Evolutionary conservation across 2,329 filamentous ascomycete genomes (phyloP).

Genomic region (Neonectria ditissima): DNA sequence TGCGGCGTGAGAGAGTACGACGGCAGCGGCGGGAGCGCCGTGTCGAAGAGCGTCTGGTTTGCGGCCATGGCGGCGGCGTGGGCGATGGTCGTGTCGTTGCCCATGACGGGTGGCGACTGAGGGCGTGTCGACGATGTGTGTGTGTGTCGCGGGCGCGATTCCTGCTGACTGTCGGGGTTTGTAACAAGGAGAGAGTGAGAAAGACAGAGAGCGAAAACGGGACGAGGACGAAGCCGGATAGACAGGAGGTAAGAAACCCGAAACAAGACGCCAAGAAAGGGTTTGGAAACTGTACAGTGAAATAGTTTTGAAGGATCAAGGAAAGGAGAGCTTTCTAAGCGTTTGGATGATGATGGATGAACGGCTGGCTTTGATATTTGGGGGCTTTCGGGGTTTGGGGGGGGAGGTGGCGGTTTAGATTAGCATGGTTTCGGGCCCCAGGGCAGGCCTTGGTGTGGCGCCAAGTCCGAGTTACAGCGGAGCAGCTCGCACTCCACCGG

Average conservation of each 20-base stretch:
- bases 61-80: slow-evolving; percentile 55
- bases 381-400: slow-evolving; percentile 11
- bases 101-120: slow-evolving; percentile 49
- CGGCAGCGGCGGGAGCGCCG: slow-evolving; percentile 82
- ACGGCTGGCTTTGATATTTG: slow-evolving; percentile 16
- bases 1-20: slow-evolving; percentile 79
- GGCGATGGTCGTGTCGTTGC: slow-evolving; percentile 51
- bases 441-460: slow-evolving; percentile 21
- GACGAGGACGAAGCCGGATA: slow-evolving; percentile 1
- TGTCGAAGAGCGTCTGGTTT: slow-evolving; percentile 68
- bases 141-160: background rate
- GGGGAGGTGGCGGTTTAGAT: slow-evolving; percentile 26
- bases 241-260: background rate
- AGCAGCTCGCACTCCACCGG: slow-evolving; percentile 17
- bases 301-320: slow-evolving; percentile 22
- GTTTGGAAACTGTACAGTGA: slow-evolving; percentile 20
- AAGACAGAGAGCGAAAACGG: slow-evolving; percentile 16
- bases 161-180: slow-evolving; percentile 14
- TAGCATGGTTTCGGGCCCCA: slow-evolving; percentile 23
- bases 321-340: slow-evolving; percentile 10
- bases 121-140: background rate
- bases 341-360: slow-evolving; percentile 15
- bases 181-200: slow-evolving; percentile 27
- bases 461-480: slow-evolving; percentile 24
- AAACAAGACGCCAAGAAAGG: slow-evolving; percentile 7